A percentile compares a stretch with the other conserved stretches of the same genome.
Evolutionary conservation across 2,329 filamentous ascomycete species (phyloP).

Genomic region (Colletotrichum sublineola): DNA sequence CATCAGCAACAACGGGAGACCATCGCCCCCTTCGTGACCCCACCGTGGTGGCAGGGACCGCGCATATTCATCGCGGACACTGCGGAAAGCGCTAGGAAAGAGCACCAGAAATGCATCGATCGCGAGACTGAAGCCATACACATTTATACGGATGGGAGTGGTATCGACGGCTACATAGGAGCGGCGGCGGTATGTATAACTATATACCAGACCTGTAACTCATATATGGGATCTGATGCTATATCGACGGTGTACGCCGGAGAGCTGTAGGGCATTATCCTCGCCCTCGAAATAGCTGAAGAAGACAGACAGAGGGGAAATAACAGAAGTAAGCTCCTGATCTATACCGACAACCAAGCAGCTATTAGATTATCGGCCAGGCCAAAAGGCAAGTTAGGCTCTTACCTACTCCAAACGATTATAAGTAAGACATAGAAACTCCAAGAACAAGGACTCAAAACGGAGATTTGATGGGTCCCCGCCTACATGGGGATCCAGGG

Average conservation of each 20-base stretch:
- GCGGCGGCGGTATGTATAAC: not conserved
- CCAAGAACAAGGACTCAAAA: not conserved
- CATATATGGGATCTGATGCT: not conserved
- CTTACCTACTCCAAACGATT: not conserved
- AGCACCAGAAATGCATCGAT: not conserved
- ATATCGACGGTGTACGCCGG: not conserved
- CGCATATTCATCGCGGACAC: not conserved
- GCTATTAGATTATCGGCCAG: not conserved
- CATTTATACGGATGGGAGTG: not conserved
- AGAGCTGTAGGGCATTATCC: constrained; percentile 9
- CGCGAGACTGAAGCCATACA: not conserved
- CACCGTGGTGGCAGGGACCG: not conserved
- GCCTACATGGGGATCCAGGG: not conserved
- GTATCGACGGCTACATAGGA: not conserved
- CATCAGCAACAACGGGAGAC: not conserved
- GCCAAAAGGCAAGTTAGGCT: not conserved
- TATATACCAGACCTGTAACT: not conserved
- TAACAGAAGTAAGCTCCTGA: not conserved
- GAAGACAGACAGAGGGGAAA: not conserved
- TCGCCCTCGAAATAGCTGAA: not conserved
- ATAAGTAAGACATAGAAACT: not conserved
- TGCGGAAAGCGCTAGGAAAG: not conserved
- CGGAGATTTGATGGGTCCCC: not conserved
- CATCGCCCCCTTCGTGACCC: not conserved
- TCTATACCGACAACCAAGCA: constrained; percentile 2